Conservation (phyloP, 768 basidiomycete species). For the Naganishia friedmannii region DNA sequence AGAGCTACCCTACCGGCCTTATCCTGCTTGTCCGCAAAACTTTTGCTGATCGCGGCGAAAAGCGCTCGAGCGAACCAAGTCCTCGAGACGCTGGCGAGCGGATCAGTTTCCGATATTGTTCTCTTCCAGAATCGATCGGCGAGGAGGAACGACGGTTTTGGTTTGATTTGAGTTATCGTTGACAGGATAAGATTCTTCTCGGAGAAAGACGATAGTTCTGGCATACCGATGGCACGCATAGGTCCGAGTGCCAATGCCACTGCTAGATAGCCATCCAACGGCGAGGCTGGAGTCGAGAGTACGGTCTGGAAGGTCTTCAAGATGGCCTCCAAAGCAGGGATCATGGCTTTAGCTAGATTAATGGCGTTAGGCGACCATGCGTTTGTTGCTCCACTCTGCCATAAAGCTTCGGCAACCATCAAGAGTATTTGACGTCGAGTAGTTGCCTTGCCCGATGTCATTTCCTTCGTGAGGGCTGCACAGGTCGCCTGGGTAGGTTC, state of each 20-base stretch:
- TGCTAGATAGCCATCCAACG: slow-evolving; percentile 78
- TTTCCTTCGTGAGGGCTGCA: slow-evolving; percentile 65
- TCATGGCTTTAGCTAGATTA: slow-evolving; percentile 60
- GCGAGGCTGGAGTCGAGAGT: slow-evolving; percentile 59
- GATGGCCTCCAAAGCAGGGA: slow-evolving; percentile 66
- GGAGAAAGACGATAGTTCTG: slow-evolving; percentile 32
- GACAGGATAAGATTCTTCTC: slow-evolving; percentile 42
- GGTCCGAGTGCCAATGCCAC: slow-evolving; percentile 67
- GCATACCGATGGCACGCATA: slow-evolving; percentile 43
- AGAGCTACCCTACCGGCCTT: background rate
- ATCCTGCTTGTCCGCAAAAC: slow-evolving; percentile 20
- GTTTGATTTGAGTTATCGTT: slow-evolving; percentile 52
- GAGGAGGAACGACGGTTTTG: slow-evolving; percentile 79
- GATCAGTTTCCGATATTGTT: slow-evolving; percentile 24
- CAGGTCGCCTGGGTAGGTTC: slow-evolving; percentile 56
- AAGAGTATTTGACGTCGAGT: slow-evolving; percentile 64
- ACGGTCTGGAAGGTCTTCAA: slow-evolving; percentile 60
- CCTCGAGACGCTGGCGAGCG: background rate
- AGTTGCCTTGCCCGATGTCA: slow-evolving; percentile 64
- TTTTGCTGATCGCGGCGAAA: background rate
- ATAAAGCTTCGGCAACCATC: slow-evolving; percentile 64
- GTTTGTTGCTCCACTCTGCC: slow-evolving; percentile 53
- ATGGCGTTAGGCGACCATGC: slow-evolving; percentile 55
- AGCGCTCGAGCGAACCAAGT: slow-evolving; percentile 18
- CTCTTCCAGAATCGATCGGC: slow-evolving; percentile 59